phyloP scores from a whole-genome alignment of 305 asterid species.

The Striga hermonthica region DNA sequence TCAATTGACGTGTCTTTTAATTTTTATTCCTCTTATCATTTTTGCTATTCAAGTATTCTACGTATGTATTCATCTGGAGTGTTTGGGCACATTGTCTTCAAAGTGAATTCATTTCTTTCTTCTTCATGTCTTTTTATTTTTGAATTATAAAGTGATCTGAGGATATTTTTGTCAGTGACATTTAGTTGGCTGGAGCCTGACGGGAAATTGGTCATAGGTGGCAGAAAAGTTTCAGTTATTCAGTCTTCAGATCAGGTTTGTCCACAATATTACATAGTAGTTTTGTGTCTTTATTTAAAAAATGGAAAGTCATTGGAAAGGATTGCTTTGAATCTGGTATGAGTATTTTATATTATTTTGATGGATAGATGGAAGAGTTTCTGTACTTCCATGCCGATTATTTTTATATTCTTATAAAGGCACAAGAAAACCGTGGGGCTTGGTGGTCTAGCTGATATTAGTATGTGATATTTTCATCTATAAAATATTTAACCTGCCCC shows the following conservation, averaged over 20 bases:
- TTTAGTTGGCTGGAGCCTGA: conserved; percentile 93
- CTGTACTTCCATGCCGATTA: background rate
- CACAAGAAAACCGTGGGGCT: background rate
- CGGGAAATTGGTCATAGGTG: conserved; percentile 93
- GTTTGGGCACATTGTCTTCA: background rate
- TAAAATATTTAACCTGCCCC: background rate
- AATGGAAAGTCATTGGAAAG: background rate
- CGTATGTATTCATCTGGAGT: conserved; percentile 6
- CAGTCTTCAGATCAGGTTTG: conserved; percentile 68
- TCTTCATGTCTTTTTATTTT: conserved; percentile 10
- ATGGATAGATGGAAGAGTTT: conserved; percentile 8
- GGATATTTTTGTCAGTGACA: conserved; percentile 60
- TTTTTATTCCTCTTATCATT: conserved; percentile 23
- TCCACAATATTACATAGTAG: conserved; percentile 26
- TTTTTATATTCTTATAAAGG: background rate
- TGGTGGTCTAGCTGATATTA: background rate
- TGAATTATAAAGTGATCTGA: conserved; percentile 35
- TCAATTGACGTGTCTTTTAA: conserved; percentile 9
- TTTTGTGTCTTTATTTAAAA: background rate
- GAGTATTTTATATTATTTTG: background rate
- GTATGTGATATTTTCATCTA: background rate
- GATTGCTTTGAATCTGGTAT: background rate
- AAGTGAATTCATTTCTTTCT: conserved; percentile 18
- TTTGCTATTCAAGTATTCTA: conserved; percentile 15
- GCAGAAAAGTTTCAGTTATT: conserved; percentile 65